phyloP scores from a whole-genome alignment of 148 eudicot species.

The Vaccinium macrocarpon region DNA sequence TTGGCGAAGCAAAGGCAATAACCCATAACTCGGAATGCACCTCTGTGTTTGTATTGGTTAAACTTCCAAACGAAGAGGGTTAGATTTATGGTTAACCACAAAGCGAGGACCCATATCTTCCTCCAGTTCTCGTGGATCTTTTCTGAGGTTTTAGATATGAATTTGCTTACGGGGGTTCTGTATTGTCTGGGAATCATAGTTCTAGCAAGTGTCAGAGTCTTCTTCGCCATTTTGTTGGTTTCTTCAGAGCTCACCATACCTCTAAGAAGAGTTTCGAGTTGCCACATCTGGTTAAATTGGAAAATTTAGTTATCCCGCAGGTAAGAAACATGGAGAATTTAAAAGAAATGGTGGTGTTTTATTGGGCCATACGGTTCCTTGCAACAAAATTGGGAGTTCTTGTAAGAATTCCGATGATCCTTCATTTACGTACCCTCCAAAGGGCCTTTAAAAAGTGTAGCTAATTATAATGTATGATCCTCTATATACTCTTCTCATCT shows the following conservation, averaged over 20 bases:
- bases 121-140: constrained; percentile 75
- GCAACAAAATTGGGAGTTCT: not conserved
- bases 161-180: constrained; percentile 57
- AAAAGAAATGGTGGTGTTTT: not conserved
- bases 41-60: constrained; percentile 25
- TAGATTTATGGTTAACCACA: constrained; percentile 56
- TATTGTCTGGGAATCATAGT: constrained; percentile 74
- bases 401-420: not conserved
- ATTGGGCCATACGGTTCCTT: no score
- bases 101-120: constrained; percentile 51
- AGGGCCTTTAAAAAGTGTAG: not conserved
- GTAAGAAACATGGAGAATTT: not conserved
- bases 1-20: constrained; percentile 84
- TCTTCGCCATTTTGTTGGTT: constrained; percentile 32
- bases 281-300: constrained; percentile 67
- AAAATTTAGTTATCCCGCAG: not conserved
- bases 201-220: constrained; percentile 54
- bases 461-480: not conserved
- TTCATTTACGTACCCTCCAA: not conserved
- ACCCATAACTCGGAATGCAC: constrained; percentile 61
- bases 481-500: not conserved
- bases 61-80: constrained; percentile 65
- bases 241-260: constrained; percentile 67
- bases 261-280: constrained; percentile 79
- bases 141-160: constrained; percentile 42